Base-by-base conservation (phyloP, 2,329 filamentous ascomycete species). In the Teratosphaeria viscida region DNA sequence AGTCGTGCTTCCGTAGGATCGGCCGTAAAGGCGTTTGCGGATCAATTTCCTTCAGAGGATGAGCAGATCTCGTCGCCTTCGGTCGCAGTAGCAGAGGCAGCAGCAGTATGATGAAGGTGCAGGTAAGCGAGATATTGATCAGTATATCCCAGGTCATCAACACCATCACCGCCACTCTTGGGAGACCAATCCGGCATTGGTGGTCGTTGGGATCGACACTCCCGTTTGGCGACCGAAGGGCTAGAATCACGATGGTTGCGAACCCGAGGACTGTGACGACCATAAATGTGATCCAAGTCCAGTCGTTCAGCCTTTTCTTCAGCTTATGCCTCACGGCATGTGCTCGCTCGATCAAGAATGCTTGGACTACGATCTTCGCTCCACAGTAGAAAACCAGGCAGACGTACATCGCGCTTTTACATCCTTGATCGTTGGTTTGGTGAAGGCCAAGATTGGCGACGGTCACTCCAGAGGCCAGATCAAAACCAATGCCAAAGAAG, bases 261-360 rank as follows among this genome's bases (percentile, higher is more conserved):
- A 65, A 65, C n/a, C 65, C 63, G 12, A 62, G 19, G 23, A 60
- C 43, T 6, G 66, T 57, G 27, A 62, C 54, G 11, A 57, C 55
- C 54, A 72, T 71, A 29, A 71, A 69, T 7, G 58, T 11, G 0
- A 75, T 47, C 72, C 73, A 78, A 14, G 76, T 59, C 58, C 66
- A 67, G 56, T 76, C 74, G 12, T 65, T 63, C 5, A 60, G 55
- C 23, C 75, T 67, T 2, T 67, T 60, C 43, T 67, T 64, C 59
- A 71, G 70, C 0, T 72, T 68, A 6, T 70, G 65, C 43, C 74
- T 69, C 16, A 77, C 63, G 6, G 70, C 69, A 60, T 77, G 75
- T 10, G 71, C 69, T 27, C 76, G 67, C 60, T 78, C 76, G 27
- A 77, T 69, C 0, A 78, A 68, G 59, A 77, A 77, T 4, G 76